These are phyloP conservation scores for Vaccinium darrowii DNA, from an alignment of 148 eudicot species.

Conservation along the genomic window DNA sequence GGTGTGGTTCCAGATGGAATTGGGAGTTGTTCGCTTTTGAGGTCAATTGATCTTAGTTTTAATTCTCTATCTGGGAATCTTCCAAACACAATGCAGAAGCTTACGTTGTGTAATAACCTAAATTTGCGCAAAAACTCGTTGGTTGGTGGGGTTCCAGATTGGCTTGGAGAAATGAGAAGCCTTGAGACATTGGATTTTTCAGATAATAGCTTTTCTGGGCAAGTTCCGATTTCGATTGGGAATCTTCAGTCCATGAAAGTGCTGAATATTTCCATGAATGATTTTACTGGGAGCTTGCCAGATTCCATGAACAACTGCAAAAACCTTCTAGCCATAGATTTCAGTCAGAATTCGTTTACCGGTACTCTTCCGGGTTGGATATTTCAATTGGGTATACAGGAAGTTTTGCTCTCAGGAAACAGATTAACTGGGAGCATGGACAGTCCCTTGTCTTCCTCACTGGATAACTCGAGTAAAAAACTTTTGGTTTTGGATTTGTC, in stretches of 20 bases:
- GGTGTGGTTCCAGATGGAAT: slow-evolving; percentile 66
- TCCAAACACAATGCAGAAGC: slow-evolving; percentile 64
- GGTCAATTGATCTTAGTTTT: slow-evolving; percentile 67
- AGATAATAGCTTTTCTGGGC: slow-evolving; percentile 57
- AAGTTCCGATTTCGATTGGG: slow-evolving; percentile 59
- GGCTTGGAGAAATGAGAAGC: slow-evolving; percentile 74
- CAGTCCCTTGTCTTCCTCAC: slow-evolving; percentile 42
- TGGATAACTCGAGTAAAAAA: slow-evolving; percentile 33
- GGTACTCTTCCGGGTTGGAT: slow-evolving; percentile 75
- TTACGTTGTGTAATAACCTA: slow-evolving; percentile 54
- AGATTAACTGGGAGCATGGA: slow-evolving; percentile 54
- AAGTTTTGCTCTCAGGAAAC: slow-evolving; percentile 64
- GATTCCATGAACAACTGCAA: slow-evolving; percentile 58
- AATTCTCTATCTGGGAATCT: slow-evolving; percentile 64
- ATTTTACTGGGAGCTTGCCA: slow-evolving; percentile 63
- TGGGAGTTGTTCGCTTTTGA: slow-evolving; percentile 69
- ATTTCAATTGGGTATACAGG: slow-evolving; percentile 57
- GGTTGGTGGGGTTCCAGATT: slow-evolving; percentile 51
- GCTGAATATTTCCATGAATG: slow-evolving; percentile 61
- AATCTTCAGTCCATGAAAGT: slow-evolving; percentile 61
- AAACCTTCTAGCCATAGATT: slow-evolving; percentile 56
- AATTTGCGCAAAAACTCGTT: slow-evolving; percentile 49
- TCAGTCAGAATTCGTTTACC: slow-evolving; percentile 59
- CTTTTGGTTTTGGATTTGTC: slow-evolving; percentile 76
- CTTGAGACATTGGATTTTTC: slow-evolving; percentile 80